Conservation (phyloP, 306 rosid genomes). For the Pterocarpus macrocarpus region DNA sequence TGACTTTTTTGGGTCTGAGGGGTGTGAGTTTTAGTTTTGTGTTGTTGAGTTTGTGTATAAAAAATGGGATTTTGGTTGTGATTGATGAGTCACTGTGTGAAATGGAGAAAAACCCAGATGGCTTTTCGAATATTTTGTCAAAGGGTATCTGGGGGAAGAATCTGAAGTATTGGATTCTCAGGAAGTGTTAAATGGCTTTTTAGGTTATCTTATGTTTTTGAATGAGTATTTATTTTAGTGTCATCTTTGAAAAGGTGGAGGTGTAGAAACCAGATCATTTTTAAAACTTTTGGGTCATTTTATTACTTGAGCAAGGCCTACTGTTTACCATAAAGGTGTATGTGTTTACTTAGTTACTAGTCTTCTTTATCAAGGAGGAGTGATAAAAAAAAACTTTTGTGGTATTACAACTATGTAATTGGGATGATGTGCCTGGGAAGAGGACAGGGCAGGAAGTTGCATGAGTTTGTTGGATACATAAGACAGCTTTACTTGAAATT, state of each 20-base stretch:
- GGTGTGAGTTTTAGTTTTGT: neutral
- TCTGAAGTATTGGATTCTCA: conserved; percentile 36
- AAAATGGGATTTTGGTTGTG: conserved; percentile 8
- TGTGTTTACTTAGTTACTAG: conserved; percentile 9
- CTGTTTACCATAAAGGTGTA: neutral
- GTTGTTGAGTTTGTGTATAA: neutral
- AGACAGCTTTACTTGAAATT: neutral
- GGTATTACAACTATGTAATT: no score
- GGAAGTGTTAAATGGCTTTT: conserved; percentile 9
- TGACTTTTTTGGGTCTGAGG: neutral
- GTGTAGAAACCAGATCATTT: conserved; percentile 12
- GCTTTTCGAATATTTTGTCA: conserved; percentile 24
- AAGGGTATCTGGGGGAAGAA: conserved; percentile 25
- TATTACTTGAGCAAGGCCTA: conserved; percentile 15
- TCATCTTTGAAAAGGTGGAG: conserved; percentile 1
- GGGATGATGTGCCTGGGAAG: no score
- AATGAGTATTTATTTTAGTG: neutral
- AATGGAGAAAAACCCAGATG: conserved; percentile 30
- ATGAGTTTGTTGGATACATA: conserved; percentile 22
- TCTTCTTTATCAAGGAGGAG: neutral
- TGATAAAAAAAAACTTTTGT: no score
- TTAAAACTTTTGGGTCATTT: neutral
- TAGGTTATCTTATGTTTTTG: neutral
- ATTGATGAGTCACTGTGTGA: conserved; percentile 12
- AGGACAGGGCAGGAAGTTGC: conserved; percentile 8